These are phyloP conservation scores for Sugiyamaella xylanicola DNA, from an alignment of 1,139 yeast species.

Conservation along the genomic window DNA sequence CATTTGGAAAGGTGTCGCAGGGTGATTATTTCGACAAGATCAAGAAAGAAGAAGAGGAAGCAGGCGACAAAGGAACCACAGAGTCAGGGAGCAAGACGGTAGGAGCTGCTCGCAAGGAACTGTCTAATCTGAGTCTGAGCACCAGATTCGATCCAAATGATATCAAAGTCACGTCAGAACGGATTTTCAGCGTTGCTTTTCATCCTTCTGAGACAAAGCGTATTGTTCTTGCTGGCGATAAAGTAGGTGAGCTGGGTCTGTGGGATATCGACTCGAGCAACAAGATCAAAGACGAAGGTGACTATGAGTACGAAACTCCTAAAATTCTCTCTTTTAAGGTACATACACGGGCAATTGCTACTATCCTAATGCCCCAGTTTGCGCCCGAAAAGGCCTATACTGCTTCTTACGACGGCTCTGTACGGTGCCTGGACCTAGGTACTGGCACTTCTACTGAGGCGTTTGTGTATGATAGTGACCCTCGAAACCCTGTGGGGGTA, in stretches of 20 bases:
- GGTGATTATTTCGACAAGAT: constrained; percentile 75
- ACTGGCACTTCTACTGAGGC: constrained; percentile 62
- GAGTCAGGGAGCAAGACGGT: constrained; percentile 28
- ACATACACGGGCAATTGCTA: constrained; percentile 74
- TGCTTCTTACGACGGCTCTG: constrained; percentile 84
- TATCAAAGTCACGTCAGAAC: constrained; percentile 66
- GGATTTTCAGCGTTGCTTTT: constrained; percentile 72
- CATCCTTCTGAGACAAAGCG: constrained; percentile 71
- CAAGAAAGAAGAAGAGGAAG: constrained; percentile 35
- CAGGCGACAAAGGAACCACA: constrained; percentile 8
- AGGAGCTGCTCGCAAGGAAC: constrained; percentile 52
- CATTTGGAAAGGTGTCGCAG: constrained; percentile 61
- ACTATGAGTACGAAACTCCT: constrained; percentile 50
- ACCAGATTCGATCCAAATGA: constrained; percentile 67
- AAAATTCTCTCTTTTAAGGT: constrained; percentile 67
- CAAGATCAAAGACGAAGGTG: constrained; percentile 48
- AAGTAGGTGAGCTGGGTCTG: constrained; percentile 79
- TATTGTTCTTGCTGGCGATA: constrained; percentile 82
- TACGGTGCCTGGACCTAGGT: constrained; percentile 68
- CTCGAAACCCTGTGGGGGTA: constrained; percentile 38
- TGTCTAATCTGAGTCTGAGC: constrained; percentile 54
- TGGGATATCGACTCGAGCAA: constrained; percentile 66
- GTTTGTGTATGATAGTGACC: constrained; percentile 37
- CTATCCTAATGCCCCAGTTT: constrained; percentile 56
- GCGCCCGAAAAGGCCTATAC: constrained; percentile 62